Conservation (phyloP, 805 yeast genomes). For the Wickerhamomyces kurtzmanii region DNA sequence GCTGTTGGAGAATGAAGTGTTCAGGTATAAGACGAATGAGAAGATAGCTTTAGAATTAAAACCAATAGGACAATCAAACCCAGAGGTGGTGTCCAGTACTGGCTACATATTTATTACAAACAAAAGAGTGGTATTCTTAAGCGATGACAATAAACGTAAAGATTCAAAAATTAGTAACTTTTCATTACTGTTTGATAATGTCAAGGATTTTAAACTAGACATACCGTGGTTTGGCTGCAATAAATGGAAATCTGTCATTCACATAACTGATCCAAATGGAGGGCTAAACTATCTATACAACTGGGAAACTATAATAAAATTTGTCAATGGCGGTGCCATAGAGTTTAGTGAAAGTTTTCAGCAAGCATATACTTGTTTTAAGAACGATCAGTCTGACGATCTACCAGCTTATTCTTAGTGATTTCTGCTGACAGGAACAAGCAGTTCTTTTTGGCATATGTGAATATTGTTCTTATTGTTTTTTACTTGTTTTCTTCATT, state of each 20-base stretch:
- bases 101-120: slow-evolving; percentile 34
- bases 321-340: slow-evolving; percentile 39
- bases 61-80: slow-evolving; percentile 12
- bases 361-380: slow-evolving; percentile 21
- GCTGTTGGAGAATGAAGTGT: slow-evolving; percentile 14
- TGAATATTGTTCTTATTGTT: too few species aligned
- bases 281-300: slow-evolving; percentile 25
- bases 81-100: slow-evolving; percentile 10
- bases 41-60: slow-evolving; percentile 6
- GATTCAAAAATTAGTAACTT: slow-evolving; percentile 35
- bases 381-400: slow-evolving; percentile 29
- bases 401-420: slow-evolving; percentile 33
- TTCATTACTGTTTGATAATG: slow-evolving; percentile 22
- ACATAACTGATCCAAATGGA: slow-evolving; percentile 20
- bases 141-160: slow-evolving; percentile 10
- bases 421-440: too few species aligned
- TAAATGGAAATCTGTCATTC: slow-evolving; percentile 33
- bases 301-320: slow-evolving; percentile 27
- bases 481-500: too few species aligned
- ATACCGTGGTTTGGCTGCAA: slow-evolving; percentile 49
- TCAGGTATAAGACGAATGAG: slow-evolving; percentile 10
- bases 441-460: too few species aligned
- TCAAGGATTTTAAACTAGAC: slow-evolving; percentile 25
- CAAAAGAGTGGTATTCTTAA: slow-evolving; percentile 27
- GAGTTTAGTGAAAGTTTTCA: slow-evolving; percentile 27